Conservation (phyloP, 306 rosid species). For the Morella rubra region DNA sequence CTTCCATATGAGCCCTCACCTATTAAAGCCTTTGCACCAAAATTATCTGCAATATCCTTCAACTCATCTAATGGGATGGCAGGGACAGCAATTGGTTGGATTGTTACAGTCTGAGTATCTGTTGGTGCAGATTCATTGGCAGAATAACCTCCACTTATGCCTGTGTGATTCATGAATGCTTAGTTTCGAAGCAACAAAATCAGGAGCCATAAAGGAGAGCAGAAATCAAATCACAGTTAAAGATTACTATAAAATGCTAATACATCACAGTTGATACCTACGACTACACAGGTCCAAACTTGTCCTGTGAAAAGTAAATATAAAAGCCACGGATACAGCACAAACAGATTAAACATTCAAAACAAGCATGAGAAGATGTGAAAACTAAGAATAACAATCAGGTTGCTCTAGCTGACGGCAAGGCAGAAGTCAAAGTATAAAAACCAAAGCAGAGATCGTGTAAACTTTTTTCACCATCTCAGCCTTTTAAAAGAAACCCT, state of each 20-base stretch:
- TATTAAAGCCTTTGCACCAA: slow-evolving; percentile 57
- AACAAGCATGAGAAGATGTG: background rate
- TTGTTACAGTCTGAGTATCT: slow-evolving; percentile 30
- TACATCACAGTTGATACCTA: background rate
- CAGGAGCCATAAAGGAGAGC: slow-evolving; percentile 5
- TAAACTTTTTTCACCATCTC: background rate
- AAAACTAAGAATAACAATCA: background rate
- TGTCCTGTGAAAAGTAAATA: background rate
- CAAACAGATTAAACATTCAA: background rate
- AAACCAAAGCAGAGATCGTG: background rate
- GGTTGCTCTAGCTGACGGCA: background rate
- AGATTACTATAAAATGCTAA: background rate
- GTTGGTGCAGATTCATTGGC: slow-evolving; percentile 39
- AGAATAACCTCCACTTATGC: slow-evolving; percentile 36
- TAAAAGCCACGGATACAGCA: background rate
- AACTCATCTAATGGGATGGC: slow-evolving; percentile 65
- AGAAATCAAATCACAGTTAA: slow-evolving; percentile 9
- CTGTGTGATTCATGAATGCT: slow-evolving; percentile 31
- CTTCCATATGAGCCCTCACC: slow-evolving; percentile 88
- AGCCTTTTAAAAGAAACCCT: background rate
- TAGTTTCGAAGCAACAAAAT: slow-evolving; percentile 19
- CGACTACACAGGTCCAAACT: background rate
- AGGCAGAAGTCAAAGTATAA: background rate
- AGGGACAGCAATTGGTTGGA: slow-evolving; percentile 70
- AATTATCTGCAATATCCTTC: slow-evolving; percentile 65